Evolutionary conservation across 257 asterid genomes (phyloP), one percentile per base, ranked within the genome.

Genomic region (Handroanthus guayacan): DNA sequence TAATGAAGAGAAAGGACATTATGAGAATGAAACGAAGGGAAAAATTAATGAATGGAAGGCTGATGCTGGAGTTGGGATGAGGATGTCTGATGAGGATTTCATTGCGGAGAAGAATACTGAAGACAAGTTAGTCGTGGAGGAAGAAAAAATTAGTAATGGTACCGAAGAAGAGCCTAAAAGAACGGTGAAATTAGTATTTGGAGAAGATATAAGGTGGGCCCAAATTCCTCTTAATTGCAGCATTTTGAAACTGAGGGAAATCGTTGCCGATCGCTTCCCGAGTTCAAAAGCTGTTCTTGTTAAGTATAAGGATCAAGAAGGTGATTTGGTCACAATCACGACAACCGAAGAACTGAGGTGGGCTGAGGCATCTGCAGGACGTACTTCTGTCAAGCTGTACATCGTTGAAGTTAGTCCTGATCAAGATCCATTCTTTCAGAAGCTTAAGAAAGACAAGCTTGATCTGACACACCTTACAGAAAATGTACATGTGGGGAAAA

Each of bases 181-280:
- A 73, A 82, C 84, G 0, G 87, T 94, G 79, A 94, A 94, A 78
- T 63, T 94, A 62, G 93, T 90, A 54, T 90, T 87, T 47, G 95
- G 96, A 25, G 97, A 94, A 65, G 98, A 94, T 62, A 94, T 94
- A 84, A 94, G 97, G 69, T 94, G 97, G 91, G 96, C 95, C 2
- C 97, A 88, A 55, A 72, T 91, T 80, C 98, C 98, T 11, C 37
- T 75, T 5, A 81, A 83, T 73, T 91, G 97, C 75, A 86, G 84
- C 62, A 81, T 91, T 64, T 61, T 84, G 84, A 84, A 71, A 67
- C 82, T 94, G 17, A 72, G 91, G 83, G 87, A 82, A 81, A 79
- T 85, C 60, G 82, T 94, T 36, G 62, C 82, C 4, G 89, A 90
- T 48, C 91, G 97, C 1, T 94, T 85, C 72, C 94, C 95, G 9